These are phyloP conservation scores for Ceratobasidium sp. DNA, from an alignment of 1,284 basidiomycete species.

Conservation along the genomic window DNA sequence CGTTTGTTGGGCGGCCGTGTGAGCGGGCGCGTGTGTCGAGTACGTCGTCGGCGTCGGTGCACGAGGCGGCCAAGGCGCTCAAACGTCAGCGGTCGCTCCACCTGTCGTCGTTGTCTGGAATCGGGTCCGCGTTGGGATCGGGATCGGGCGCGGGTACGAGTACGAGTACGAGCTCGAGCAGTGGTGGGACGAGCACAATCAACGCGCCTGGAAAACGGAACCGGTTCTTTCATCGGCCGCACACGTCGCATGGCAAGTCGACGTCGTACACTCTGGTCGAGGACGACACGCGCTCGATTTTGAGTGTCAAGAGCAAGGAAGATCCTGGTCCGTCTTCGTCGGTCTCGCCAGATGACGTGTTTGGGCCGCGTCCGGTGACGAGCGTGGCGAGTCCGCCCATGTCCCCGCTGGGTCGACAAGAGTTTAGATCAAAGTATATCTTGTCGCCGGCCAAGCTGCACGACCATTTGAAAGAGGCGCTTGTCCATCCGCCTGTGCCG, in stretches of 20 bases:
- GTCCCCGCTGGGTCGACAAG: slow-evolving; percentile 14
- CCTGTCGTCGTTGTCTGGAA: slow-evolving; percentile 20
- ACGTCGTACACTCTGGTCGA: slow-evolving; percentile 18
- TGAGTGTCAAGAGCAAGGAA: slow-evolving; percentile 25
- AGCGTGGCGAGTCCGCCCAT: slow-evolving; percentile 36
- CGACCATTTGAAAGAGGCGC: slow-evolving; percentile 21
- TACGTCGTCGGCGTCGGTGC: slow-evolving; percentile 37
- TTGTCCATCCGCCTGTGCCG: not conserved
- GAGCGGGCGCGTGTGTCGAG: slow-evolving; percentile 36
- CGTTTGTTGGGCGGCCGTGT: slow-evolving; percentile 31
- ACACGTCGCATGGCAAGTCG: slow-evolving; percentile 39
- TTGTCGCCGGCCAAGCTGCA: slow-evolving; percentile 31
- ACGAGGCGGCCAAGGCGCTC: slow-evolving; percentile 17
- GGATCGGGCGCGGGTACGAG: not conserved
- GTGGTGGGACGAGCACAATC: not conserved
- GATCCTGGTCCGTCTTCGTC: slow-evolving; percentile 36
- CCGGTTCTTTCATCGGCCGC: slow-evolving; percentile 34
- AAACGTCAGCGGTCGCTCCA: slow-evolving; percentile 34
- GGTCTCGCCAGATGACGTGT: slow-evolving; percentile 4
- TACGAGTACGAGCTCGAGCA: not conserved
- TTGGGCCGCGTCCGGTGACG: not conserved
- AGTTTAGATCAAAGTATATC: slow-evolving; percentile 32
- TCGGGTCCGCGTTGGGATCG: no score
- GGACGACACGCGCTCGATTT: slow-evolving; percentile 23
- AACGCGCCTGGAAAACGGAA: not conserved